Conservation (phyloP, 2,329 filamentous ascomycete species). For the Paraphaeosphaeria minitans region DNA sequence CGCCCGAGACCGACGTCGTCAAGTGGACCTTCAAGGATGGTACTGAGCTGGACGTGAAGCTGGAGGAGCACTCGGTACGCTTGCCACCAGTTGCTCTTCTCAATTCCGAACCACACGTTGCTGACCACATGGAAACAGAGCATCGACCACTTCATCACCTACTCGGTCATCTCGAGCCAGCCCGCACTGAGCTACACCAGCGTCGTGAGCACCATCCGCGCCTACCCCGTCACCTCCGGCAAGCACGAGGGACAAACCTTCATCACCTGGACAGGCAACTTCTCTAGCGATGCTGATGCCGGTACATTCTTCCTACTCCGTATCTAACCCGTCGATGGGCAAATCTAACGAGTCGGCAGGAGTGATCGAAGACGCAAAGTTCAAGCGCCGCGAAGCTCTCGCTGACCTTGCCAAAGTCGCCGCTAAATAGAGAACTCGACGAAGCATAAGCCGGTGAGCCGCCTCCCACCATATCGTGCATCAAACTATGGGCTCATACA, state of each 20-base stretch:
- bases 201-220: conserved; percentile 69
- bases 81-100: not conserved
- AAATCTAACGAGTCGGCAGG: conserved; percentile 48
- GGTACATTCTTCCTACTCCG: conserved; percentile 54
- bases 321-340: not conserved
- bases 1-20: conserved; percentile 69
- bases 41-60: conserved; percentile 71
- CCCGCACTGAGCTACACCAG: conserved; percentile 69
- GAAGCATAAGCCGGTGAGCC: not conserved
- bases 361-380: conserved; percentile 76
- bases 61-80: conserved; percentile 73
- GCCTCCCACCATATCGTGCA: not conserved
- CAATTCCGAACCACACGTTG: not conserved
- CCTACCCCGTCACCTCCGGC: conserved; percentile 69
- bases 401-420: conserved; percentile 66
- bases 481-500: not conserved
- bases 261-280: conserved; percentile 71
- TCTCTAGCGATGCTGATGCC: conserved; percentile 72
- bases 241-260: conserved; percentile 68
- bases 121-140: conserved; percentile 49
- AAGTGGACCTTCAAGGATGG: conserved; percentile 75
- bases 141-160: conserved; percentile 77
- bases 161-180: conserved; percentile 70
- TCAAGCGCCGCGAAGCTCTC: conserved; percentile 74
- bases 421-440: conserved; percentile 40